Percentiles rank a stretch among this genome's conserved stretches.
phyloP scores from a whole-genome alignment of 495 filamentous ascomycete genomes.

The Annulohypoxylon stygium region DNA sequence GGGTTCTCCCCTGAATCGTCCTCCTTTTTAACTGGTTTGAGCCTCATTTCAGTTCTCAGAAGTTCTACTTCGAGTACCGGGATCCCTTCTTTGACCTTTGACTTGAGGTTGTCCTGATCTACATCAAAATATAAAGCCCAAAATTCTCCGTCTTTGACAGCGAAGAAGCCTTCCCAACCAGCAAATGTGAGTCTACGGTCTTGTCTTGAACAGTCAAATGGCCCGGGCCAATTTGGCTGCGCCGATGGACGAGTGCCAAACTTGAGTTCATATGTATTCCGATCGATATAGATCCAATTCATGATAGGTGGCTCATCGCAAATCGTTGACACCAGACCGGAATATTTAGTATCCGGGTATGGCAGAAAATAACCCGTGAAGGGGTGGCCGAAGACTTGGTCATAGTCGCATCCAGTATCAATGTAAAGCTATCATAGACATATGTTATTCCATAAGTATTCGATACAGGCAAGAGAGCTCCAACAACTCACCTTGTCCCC shows the following conservation, averaged over 20 bases:
- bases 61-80: constrained; percentile 60
- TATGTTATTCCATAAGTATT: constrained; percentile 31
- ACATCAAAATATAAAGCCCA: constrained; percentile 66
- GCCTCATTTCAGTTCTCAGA: constrained; percentile 56
- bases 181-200: constrained; percentile 61
- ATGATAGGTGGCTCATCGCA: constrained; percentile 63
- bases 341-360: constrained; percentile 60
- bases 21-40: constrained; percentile 33
- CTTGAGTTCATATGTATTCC: constrained; percentile 63
- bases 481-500: constrained; percentile 56
- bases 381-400: constrained; percentile 57
- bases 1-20: neutral
- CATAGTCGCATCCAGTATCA: constrained; percentile 54
- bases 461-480: neutral
- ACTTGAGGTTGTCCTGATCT: constrained; percentile 58
- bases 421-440: constrained; percentile 51
- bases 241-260: constrained; percentile 59
- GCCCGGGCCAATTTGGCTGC: constrained; percentile 57
- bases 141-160: constrained; percentile 58
- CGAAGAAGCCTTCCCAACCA: constrained; percentile 66
- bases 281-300: constrained; percentile 68
- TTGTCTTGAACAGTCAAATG: constrained; percentile 62
- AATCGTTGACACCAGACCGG: constrained; percentile 64
- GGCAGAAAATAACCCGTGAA: constrained; percentile 66
- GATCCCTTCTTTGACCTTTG: constrained; percentile 49